These are phyloP conservation scores for Suillus cothurnatus DNA, from an alignment of 768 basidiomycete species.

Conservation along the genomic window DNA sequence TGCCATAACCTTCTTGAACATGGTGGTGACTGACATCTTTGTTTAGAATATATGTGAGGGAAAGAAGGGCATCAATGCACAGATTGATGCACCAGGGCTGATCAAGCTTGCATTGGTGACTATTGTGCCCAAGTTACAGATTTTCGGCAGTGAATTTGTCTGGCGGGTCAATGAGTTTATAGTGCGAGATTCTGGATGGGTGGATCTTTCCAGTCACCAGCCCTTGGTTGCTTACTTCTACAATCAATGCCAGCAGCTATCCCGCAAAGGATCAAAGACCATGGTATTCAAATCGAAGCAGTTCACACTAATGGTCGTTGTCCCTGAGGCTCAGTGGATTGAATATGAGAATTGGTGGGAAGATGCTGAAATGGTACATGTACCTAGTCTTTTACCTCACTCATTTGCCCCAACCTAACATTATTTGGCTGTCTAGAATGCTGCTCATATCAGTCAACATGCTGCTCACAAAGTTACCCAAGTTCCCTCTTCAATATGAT, in stretches of 20 bases:
- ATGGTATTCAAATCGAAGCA: conserved; percentile 9
- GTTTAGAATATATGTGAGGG: conserved; percentile 14
- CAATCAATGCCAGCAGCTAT: conserved; percentile 4
- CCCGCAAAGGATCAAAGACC: conserved; percentile 4
- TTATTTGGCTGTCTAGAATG: neutral
- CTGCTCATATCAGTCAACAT: neutral
- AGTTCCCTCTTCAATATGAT: neutral
- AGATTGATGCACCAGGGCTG: neutral
- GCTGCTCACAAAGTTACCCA: conserved; percentile 4
- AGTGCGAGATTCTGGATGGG: conserved; percentile 12
- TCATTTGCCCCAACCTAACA: neutral
- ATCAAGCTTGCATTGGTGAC: neutral
- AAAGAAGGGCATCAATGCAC: conserved; percentile 12
- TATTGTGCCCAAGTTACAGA: conserved; percentile 2
- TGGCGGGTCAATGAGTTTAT: conserved; percentile 12
- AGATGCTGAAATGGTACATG: neutral
- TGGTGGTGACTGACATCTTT: neutral
- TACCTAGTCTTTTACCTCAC: neutral
- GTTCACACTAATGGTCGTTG: conserved; percentile 7
- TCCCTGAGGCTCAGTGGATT: conserved; percentile 11
- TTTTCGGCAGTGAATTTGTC: conserved; percentile 5
- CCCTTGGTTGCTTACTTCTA: conserved; percentile 9
- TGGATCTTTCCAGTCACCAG: conserved; percentile 4
- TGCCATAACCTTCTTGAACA: neutral
- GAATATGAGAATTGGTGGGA: conserved; percentile 6